Base-by-base conservation (phyloP, 2,329 filamentous ascomycete genomes). In the Diplodia corticola region DNA sequence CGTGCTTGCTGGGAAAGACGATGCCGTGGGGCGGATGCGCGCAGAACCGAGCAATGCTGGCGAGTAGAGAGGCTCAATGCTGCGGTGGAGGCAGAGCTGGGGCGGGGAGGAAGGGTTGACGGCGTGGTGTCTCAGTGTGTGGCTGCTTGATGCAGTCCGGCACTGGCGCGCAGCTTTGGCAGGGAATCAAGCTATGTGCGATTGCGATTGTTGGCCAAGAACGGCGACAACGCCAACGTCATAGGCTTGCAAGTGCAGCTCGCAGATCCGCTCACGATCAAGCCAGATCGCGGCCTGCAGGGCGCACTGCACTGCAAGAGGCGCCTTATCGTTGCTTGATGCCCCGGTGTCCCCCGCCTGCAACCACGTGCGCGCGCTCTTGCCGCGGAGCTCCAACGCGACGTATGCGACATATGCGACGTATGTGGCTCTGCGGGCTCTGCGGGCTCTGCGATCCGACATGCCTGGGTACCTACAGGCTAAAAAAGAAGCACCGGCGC, bases 101-200 rank as follows among this genome's bases (percentile, higher is more conserved):
- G n/a, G 40, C n/a, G 17, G 17, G 10, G 24, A 10, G 17, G 63
- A 28, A 48, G 28, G 9, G 13, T 7, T 3, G 5, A 35, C 17
- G 30, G 44, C n/a, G 37, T 13, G 54, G 51, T 35, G 64, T 60
- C 22, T 53, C 54, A 46, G 24, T 24, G 22, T 48, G 35, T 44
- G 64, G 46, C 24, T 60, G 33, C 26, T 59, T 59, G 53, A 50
- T 44, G 53, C 53, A 40, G 53, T 4, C 46, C n/a, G 46, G 37
- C 50, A 28, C 24, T 54, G 26, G 51, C 51, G 24, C 44, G 54
- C 50, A 37, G 48, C 33, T 26, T 40, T 30, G 64, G 37, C 64
- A 66, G 54, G 63, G 64, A 66, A 60, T 66, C 64, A 66, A 66
- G 64, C 64, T 66, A 20, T 55, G 51, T 40, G 46, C 33, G 40